Evolutionary conservation across 2,329 filamentous ascomycete species (phyloP), one percentile per base, ranked within the genome.

Genomic region (Emmonsiellopsis sp.): DNA sequence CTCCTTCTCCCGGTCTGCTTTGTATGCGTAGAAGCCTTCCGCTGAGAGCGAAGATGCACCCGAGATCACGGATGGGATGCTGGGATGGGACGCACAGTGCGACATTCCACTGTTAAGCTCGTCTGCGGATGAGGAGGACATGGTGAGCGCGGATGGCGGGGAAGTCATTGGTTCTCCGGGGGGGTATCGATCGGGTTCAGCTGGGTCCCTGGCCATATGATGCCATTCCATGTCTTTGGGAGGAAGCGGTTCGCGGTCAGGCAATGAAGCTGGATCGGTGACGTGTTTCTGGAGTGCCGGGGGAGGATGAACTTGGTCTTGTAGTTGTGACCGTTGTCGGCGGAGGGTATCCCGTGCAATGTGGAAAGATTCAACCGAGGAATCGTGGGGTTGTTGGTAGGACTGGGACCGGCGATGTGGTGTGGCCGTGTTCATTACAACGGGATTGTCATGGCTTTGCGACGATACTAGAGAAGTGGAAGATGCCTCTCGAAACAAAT

Each of bases 51-150:
- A 75, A 0, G 73, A 75, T 10, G 71, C 73, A 32, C 71, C 71
- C 0, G 73, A 75, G 13, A 72, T 59, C 13, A 73, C 71, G 9
- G 72, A 72, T 3, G 72, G 72, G 36, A 75, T 73, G 57, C 73
- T 75, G 4, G 72, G 73, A 56, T 75, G 71, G 7, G 73, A 75
- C 42, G 71, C 70, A 58, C 70, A 74, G 50, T 74, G 71, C 32
- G 73, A 74, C 61, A 75, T 74, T 49, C 72, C 73, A 47, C 72
- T 75, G 36, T 67, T 68, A 43, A 67, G 71, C 51, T 74, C 72
- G 51, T 72, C 72, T 36, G 69, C 67, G n/a, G 71, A 72, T 1
- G 71, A 73, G 6, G 73, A 75, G 10, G 72, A 74, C 14, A 74
- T 72, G 10, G 73, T 75, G 34, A 68, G 68, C 36, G 72, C 71